Evolutionary conservation across 345 rosid species (phyloP), one percentile per base, ranked within the genome.

Genomic region (Balakata baccata): DNA sequence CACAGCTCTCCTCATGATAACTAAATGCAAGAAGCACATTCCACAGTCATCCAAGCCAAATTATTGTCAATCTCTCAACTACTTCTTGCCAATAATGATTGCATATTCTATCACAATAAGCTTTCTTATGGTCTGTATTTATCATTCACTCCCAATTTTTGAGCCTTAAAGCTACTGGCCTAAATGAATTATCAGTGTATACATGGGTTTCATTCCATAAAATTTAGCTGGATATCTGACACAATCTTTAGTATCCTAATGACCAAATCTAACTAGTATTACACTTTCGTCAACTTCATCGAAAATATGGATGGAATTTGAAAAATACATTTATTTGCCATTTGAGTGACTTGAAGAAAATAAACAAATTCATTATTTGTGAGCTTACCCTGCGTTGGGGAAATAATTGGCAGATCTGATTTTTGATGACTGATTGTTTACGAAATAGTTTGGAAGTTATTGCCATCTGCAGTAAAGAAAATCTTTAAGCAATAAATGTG

Each of bases 371-470:
- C 4, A 39, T 20, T 16, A 13, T 66, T 69, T 60, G 71, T 67
- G 53, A 13, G 63, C 89, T 58, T 86, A 95, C 99, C 83, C 85
- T 86, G 22, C 90, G 92, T 75, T 85, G 89, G 22, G 98, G 97
- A 68, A 95, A 92, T 86, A 95, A 82, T 79, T 92, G 92, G 82
- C 93, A 91, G 77, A 95, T 88, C 79, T 91, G 98, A 70, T 92
- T 95, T 74, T 92, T 75, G 71, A 91, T 86, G 75, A 91, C 86
- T 0, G 97, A 92, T 80, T 89, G 99, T 77, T 91, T 95, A 75
- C 92, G 97, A 50, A 95, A 92, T 45, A 89, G 87, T 69, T 92
- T 97, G 18, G 99, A 86, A 60, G 90, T 84, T 29, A 92, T 89
- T 54, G 96, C 98, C 94, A 89, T 89, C 99, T 95, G 85, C 81